These are phyloP conservation scores for Apiospora rasikravindrae DNA, from an alignment of 2,329 filamentous ascomycete genomes.

Conservation along the genomic window DNA sequence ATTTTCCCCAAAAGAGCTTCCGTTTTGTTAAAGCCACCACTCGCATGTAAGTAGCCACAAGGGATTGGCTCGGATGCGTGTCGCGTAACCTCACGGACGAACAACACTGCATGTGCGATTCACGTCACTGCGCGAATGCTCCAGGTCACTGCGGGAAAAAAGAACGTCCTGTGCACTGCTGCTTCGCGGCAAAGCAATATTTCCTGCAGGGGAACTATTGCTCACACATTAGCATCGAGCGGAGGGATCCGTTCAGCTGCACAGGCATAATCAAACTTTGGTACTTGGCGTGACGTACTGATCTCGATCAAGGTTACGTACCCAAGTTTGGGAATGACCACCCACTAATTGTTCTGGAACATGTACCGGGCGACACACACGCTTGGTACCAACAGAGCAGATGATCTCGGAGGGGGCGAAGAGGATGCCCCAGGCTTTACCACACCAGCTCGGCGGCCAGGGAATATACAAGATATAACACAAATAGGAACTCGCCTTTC, in stretches of 20 bases:
- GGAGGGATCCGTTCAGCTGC: not conserved
- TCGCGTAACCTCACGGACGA: not conserved
- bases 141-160: not conserved
- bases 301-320: conserved; percentile 16
- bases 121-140: not conserved
- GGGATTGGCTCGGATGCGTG: not conserved
- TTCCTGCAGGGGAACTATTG: conserved; percentile 11
- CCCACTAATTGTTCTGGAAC: conserved; percentile 3
- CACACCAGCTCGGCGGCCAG: not conserved
- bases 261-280: conserved; percentile 10
- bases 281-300: not conserved
- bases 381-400: not conserved
- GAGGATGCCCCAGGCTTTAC: not conserved
- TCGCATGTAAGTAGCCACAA: conserved; percentile 11
- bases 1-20: not conserved
- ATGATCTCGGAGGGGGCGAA: not conserved
- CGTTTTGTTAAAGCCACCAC: not conserved
- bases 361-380: not conserved
- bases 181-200: not conserved
- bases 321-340: not conserved
- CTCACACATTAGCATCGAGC: not conserved
- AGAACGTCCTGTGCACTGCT: not conserved
- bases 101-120: not conserved
- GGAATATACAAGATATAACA: not conserved
- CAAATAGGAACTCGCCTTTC: not conserved